Base-by-base conservation (phyloP, 2,329 filamentous ascomycete species). In the Meredithiella fracta region DNA sequence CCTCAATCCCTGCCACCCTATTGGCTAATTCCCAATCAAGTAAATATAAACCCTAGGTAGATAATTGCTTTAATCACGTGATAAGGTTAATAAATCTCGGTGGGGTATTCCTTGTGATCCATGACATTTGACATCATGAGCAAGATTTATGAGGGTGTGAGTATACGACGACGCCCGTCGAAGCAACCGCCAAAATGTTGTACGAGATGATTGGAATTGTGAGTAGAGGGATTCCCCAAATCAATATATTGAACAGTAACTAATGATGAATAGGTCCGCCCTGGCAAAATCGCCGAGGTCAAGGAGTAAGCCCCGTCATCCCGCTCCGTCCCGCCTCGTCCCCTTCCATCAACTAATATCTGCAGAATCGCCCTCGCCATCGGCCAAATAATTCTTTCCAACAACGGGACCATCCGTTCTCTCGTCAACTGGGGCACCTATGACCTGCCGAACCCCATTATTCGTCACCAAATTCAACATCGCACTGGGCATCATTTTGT, bases 151-250 rank as follows among this genome's bases (percentile, higher is more conserved):
- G 11, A 15, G 20, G 20, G 15, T 9, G 3, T 44, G 40, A 44
- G 9, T 49, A 11, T 25, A 49, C 22, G 11, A 49, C 17, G 23
- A 14, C 23, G 44, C 23, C 20, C 4, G 22, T 20, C 17, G 9
- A 26, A 23, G 25, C 44, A 5, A 25, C 44, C 7, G 44, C 9
- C 67, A 76, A 68, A 62, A 96, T 98, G 92, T 75, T 98, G 72
- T 98, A 98, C 76, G 92, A 98, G 74, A 75, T 97, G 66, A 92
- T 98, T 70, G 92, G 86, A 69, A 84, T 96, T 72, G 92, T 96
- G 73, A 65, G 84, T n/a, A 6, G 3, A 51, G n/a, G n/a, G n/a
- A n/a, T n/a, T n/a, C n/a, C n/a, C n/a, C 7, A 34, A 34, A 34
- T 5, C 29, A 5, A 34, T 11, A 11, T 34, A 5, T 34, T 34